Conservation (phyloP, 73 alveolate genomes). For the Symbiodinium pilosum region DNA sequence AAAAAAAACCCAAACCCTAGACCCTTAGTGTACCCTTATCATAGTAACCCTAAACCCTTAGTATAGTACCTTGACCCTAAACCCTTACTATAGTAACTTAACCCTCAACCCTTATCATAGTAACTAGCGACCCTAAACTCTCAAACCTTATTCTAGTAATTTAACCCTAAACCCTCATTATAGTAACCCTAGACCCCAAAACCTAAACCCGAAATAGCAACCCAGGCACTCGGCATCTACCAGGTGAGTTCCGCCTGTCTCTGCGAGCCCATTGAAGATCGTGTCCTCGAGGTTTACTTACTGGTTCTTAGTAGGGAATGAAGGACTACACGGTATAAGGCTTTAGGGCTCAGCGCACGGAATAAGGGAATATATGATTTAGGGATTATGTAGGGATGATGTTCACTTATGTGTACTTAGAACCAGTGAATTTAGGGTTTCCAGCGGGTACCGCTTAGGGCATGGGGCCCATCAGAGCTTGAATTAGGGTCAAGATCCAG, state of each 20-base stretch:
- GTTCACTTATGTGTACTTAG: no score
- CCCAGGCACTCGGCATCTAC: not conserved
- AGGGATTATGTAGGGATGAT: not conserved
- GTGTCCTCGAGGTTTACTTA: not conserved
- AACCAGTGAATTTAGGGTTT: no score
- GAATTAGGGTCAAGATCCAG: no score
- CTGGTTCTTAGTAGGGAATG: no score
- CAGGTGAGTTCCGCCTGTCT: not conserved
- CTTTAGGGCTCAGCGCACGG: not conserved
- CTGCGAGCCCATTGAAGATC: not conserved
- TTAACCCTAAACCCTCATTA: not conserved
- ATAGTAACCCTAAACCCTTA: no score
- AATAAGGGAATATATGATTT: not conserved
- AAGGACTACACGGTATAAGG: no score
- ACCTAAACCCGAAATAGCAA: not conserved
- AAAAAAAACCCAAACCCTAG: not conserved
- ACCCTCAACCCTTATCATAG: not conserved
- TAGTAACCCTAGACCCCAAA: not conserved
- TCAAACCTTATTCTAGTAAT: not conserved
- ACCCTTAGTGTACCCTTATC: not conserved
- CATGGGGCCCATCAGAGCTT: no score
- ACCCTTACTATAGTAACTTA: not conserved
- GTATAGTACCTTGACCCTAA: no score
- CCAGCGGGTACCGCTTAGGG: no score
- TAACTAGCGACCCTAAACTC: not conserved